Conservation (phyloP, 2,329 filamentous ascomycete species). For the Aspergillus aculeatus region DNA sequence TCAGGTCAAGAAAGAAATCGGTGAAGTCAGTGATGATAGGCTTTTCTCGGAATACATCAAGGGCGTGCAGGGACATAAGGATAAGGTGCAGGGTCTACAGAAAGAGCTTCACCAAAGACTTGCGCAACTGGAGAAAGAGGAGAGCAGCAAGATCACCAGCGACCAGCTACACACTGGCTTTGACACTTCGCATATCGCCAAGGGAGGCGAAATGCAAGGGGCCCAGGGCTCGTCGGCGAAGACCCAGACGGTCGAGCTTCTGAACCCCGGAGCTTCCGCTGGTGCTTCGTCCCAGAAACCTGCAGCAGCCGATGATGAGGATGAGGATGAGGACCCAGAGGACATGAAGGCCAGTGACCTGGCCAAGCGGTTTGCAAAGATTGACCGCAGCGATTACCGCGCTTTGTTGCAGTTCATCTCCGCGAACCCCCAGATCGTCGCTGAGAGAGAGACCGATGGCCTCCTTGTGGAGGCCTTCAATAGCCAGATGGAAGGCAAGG, state of each 20-base stretch:
- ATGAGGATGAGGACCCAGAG: constrained; percentile 63
- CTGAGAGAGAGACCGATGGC: constrained; percentile 85
- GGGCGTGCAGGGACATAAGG: constrained; percentile 73
- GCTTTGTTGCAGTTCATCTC: constrained; percentile 73
- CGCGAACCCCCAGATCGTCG: constrained; percentile 73
- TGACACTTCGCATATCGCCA: constrained; percentile 77
- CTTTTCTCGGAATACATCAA: constrained; percentile 73
- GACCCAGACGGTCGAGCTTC: constrained; percentile 60
- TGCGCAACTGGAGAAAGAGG: constrained; percentile 78
- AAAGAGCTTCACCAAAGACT: constrained; percentile 72
- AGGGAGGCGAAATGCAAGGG: constrained; percentile 51
- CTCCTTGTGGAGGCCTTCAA: constrained; percentile 91
- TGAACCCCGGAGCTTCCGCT: constrained; percentile 63
- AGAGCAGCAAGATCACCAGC: constrained; percentile 88
- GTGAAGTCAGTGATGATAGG: constrained; percentile 67
- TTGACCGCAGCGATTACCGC: constrained; percentile 72
- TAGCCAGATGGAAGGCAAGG: constrained; percentile 71
- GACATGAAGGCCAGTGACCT: constrained; percentile 73
- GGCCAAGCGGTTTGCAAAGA: constrained; percentile 77
- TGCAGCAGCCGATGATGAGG: constrained; percentile 45
- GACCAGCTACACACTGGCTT: constrained; percentile 87
- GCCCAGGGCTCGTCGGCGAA: constrained; percentile 42
- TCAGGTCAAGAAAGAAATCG: constrained; percentile 82
- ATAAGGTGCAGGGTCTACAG: constrained; percentile 76
- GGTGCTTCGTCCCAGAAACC: constrained; percentile 45